Evolutionary conservation across 2,329 filamentous ascomycete genomes (phyloP).

Genomic region (Davidsoniella virescens): DNA sequence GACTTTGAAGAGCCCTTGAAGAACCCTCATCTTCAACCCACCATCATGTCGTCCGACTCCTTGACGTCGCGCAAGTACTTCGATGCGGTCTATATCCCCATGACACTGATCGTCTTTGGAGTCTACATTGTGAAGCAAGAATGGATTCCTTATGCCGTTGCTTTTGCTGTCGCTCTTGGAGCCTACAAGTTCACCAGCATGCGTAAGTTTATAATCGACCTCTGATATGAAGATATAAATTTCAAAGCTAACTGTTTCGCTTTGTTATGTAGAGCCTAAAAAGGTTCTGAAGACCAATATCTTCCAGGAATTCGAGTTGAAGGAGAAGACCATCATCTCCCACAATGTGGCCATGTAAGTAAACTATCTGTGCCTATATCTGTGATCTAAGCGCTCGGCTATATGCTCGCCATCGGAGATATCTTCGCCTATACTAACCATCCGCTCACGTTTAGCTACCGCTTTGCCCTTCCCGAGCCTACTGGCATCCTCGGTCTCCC

Average conservation of each 20-base stretch:
- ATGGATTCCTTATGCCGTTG: slow-evolving; percentile 55
- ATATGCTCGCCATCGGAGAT: not conserved
- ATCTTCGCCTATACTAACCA: not conserved
- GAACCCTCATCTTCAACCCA: slow-evolving; percentile 3
- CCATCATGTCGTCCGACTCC: slow-evolving; percentile 22
- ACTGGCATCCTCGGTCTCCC: slow-evolving; percentile 81
- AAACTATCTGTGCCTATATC: not conserved
- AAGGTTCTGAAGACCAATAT: slow-evolving; percentile 73
- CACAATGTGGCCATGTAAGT: slow-evolving; percentile 93
- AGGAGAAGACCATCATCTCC: slow-evolving; percentile 87
- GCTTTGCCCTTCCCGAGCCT: slow-evolving; percentile 67
- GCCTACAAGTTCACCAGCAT: slow-evolving; percentile 55
- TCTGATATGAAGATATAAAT: not conserved
- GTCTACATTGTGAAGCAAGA: slow-evolving; percentile 64
- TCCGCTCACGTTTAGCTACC: slow-evolving; percentile 45
- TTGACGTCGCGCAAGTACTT: slow-evolving; percentile 46
- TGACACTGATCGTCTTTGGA: slow-evolving; percentile 60
- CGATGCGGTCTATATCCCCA: slow-evolving; percentile 71
- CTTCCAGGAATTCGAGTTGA: slow-evolving; percentile 86
- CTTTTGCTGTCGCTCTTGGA: slow-evolving; percentile 48
- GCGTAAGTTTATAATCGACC: slow-evolving; percentile 35
- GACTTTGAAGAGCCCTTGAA: not conserved
- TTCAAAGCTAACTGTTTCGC: not conserved
- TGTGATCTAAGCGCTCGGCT: not conserved
- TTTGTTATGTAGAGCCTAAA: slow-evolving; percentile 41